Conservation (phyloP, 2,329 filamentous ascomycete species). For the Cladophialophora psammophila region DNA sequence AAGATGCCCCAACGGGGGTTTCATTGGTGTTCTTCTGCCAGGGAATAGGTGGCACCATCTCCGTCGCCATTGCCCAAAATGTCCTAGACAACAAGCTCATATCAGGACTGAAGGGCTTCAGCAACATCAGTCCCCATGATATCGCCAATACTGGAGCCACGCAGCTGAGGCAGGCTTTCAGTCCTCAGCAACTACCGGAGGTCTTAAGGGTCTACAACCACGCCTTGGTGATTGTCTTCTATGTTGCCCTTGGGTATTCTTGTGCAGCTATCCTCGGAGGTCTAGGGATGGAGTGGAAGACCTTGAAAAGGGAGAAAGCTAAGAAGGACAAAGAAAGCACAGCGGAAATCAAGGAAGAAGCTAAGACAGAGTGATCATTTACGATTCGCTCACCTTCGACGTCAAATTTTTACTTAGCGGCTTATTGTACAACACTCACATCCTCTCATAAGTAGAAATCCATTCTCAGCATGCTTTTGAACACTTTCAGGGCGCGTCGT, state of each 20-base stretch:
- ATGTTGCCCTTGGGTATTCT: conserved; percentile 38
- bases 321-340: conserved; percentile 9
- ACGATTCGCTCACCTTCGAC: background rate
- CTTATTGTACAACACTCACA: background rate
- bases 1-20: conserved; percentile 43
- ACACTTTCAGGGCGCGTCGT: background rate
- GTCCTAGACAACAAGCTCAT: conserved; percentile 42
- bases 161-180: conserved; percentile 41
- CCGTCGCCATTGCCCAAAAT: conserved; percentile 44
- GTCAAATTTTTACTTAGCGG: background rate
- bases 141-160: conserved; percentile 42
- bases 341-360: background rate
- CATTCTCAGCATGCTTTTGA: background rate
- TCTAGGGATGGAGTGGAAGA: conserved; percentile 42
- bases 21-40: conserved; percentile 47
- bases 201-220: conserved; percentile 42
- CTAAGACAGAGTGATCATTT: background rate
- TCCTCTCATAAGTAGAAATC: background rate
- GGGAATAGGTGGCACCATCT: conserved; percentile 46
- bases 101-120: conserved; percentile 29
- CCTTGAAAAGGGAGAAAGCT: conserved; percentile 39
- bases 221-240: conserved; percentile 35
- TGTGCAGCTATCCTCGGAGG: conserved; percentile 41
- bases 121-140: conserved; percentile 36
- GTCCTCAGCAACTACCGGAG: conserved; percentile 39